These are phyloP conservation scores for Nicotiana sylvestris DNA, from an alignment of 257 asterid genomes.

Conservation along the genomic window DNA sequence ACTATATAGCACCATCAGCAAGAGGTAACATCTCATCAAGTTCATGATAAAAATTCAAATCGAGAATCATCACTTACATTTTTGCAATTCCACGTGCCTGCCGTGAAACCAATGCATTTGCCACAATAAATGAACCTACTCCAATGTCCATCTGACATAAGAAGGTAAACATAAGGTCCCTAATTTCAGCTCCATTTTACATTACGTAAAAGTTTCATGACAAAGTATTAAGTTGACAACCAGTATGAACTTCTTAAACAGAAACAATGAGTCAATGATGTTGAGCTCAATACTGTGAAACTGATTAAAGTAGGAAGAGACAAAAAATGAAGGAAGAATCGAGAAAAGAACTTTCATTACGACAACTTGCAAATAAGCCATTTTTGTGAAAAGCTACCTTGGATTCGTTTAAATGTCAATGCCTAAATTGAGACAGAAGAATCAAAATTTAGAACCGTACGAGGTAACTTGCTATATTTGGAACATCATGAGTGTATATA, in stretches of 20 bases:
- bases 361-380: background rate
- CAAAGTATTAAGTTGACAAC: background rate
- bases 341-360: background rate
- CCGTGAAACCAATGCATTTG: slow-evolving; percentile 83
- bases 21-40: background rate
- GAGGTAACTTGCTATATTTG: background rate
- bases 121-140: slow-evolving; percentile 85
- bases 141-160: slow-evolving; percentile 90
- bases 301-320: no score
- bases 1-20: background rate
- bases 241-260: background rate
- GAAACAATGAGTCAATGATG: background rate
- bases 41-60: background rate
- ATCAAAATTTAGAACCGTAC: background rate
- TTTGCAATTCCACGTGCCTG: slow-evolving; percentile 73
- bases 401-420: background rate
- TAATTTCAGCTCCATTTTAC: background rate
- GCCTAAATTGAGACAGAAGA: background rate
- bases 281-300: background rate
- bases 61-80: slow-evolving; percentile 36
- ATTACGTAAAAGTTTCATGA: background rate
- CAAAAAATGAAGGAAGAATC: background rate
- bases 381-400: background rate
- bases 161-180: background rate
- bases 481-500: background rate